A percentile compares a stretch with the other conserved stretches of the same genome.
Conservation (phyloP, 768 basidiomycete genomes). For the Phallus indusiatus region DNA sequence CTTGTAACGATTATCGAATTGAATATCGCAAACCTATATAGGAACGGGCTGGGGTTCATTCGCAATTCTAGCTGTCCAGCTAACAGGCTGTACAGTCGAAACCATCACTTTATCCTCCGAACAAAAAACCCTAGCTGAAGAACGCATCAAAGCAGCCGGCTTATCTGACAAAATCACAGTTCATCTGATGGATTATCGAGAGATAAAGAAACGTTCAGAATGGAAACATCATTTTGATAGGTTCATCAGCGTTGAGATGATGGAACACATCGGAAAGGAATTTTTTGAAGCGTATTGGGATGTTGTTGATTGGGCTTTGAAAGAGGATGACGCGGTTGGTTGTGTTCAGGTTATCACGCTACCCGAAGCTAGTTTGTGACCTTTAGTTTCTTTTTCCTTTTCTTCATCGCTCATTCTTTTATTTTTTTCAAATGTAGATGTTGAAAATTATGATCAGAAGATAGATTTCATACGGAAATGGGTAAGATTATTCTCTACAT, state of each 20-base stretch:
- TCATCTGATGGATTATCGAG: constrained; percentile 85
- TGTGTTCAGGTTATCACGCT: constrained; percentile 53
- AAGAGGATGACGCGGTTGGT: constrained; percentile 30
- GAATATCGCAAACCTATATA: neutral
- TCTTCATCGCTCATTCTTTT: neutral
- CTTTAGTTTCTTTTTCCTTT: neutral
- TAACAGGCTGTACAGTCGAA: constrained; percentile 72
- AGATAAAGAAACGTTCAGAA: constrained; percentile 48
- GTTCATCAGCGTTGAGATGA: constrained; percentile 56
- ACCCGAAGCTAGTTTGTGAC: constrained; percentile 53
- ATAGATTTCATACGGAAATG: constrained; percentile 76
- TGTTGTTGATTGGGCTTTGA: constrained; percentile 30
- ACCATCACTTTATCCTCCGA: constrained; percentile 82
- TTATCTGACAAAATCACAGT: constrained; percentile 65
- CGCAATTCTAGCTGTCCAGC: constrained; percentile 28
- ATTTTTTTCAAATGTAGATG: constrained; percentile 33
- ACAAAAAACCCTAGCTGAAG: constrained; percentile 82
- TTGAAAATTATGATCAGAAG: constrained; percentile 42
- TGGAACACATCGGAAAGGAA: constrained; percentile 49
- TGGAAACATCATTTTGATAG: constrained; percentile 65
- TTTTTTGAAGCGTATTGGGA: constrained; percentile 27
- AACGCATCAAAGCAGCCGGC: constrained; percentile 66
- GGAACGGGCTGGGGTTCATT: constrained; percentile 33
- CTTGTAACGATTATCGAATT: constrained; percentile 21
- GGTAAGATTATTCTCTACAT: constrained; percentile 28